Evolutionary conservation across 768 basidiomycete genomes (phyloP), one percentile per base, ranked within the genome.

Genomic region (Leccinum fibrillosum): DNA sequence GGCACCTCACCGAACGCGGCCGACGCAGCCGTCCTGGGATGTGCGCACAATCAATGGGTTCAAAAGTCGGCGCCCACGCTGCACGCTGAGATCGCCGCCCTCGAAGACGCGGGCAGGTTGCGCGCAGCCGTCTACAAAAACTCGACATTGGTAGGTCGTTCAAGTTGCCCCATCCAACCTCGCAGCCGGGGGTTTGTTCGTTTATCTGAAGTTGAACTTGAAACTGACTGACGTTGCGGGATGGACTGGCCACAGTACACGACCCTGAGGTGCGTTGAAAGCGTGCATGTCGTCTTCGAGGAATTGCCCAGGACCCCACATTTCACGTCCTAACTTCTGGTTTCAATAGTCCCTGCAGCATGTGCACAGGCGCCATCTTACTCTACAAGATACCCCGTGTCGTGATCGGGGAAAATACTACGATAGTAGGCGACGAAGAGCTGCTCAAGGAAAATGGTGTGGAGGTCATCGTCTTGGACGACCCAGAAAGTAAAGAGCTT

Each of bases 351-450:
- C 87, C 86, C 2, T 88, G 86, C 63, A 78, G 73, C 53, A 86
- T 87, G 86, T 87, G 86, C 64, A 77, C 80, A 1, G 86, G 85
- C 5, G 80, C 85, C 1, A 81, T 85, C 23, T 56, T 84, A n/a
- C 74, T 86, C 10, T 88, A 85, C 71, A 80, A 80, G 49, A 86
- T 88, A 39, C 82, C 83, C 5, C 78, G 86, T 7, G 80, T 86
- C 10, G 85, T 89, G 10, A 82, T 88, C 49, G 86, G 85, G 17
- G 86, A 88, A 66, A 85, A 86, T 61, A 53, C 59, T 15, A 87
- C 76, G 45, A 83, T 80, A 62, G 59, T 78, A 19, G 84, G 83
- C 13, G 79, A 76, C 2, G 86, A 88, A 61, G 76, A 80, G n/a
- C 72, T 86, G 19, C 74, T 89, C 15, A 76, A 73, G 37, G 68